These are phyloP conservation scores for Pisolithus marmoratus DNA, from an alignment of 768 basidiomycete species.

Conservation along the genomic window DNA sequence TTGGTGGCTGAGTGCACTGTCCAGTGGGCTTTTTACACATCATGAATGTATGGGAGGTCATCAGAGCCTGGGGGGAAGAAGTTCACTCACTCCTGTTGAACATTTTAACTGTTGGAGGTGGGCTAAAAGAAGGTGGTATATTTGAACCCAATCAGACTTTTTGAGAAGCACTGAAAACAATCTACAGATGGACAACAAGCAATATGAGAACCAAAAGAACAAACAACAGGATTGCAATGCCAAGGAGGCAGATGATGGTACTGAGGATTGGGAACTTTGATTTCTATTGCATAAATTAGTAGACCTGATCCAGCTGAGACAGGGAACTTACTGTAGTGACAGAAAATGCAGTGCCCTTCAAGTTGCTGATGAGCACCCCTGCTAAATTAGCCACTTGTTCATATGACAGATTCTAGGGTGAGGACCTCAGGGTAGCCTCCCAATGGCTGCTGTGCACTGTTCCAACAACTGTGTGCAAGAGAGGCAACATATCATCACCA, in stretches of 20 bases:
- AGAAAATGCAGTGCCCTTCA: not conserved
- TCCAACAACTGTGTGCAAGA: not conserved
- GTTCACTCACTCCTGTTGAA: too few relatives aligned
- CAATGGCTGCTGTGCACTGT: not conserved
- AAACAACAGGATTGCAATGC: not conserved
- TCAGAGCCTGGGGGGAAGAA: too few relatives aligned
- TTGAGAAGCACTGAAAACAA: not conserved
- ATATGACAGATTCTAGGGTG: not conserved
- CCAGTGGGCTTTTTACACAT: too few relatives aligned
- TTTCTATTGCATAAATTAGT: not conserved
- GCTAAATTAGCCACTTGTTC: slow-evolving; percentile 3
- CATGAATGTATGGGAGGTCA: too few relatives aligned
- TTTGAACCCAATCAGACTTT: not conserved
- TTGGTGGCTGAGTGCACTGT: too few relatives aligned
- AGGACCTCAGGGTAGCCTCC: not conserved
- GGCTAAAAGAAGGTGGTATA: not conserved
- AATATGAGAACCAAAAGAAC: not conserved
- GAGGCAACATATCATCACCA: not conserved
- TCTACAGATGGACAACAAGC: not conserved
- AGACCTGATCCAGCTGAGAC: not conserved
- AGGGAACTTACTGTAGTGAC: not conserved
- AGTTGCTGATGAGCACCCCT: not conserved
- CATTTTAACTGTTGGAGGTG: too few relatives aligned
- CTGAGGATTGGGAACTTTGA: not conserved
- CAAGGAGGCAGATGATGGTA: not conserved